Conservation (phyloP, 192 early-diverging fungal species). For the Rhizophagus sp. region DNA sequence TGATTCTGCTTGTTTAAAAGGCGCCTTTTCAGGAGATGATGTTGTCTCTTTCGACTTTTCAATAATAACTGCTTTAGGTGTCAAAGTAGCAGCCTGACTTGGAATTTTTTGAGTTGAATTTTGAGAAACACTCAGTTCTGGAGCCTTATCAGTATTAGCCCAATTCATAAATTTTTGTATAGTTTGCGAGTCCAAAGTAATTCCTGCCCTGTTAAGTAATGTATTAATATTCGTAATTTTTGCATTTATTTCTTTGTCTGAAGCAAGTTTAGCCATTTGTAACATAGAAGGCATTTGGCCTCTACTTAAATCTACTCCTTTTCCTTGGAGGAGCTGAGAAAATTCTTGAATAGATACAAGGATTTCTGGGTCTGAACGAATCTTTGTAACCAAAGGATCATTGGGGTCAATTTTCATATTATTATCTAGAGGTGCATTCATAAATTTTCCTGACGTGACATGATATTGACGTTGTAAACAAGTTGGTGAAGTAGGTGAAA, state of each 20-base stretch:
- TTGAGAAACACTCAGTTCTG: background rate
- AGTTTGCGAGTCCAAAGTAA: background rate
- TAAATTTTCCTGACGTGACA: background rate
- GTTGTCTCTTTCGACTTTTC: background rate
- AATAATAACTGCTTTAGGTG: background rate
- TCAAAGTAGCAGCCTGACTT: background rate
- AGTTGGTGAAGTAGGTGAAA: background rate
- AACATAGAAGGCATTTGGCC: constrained; percentile 16
- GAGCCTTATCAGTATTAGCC: background rate
- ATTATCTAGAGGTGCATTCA: background rate
- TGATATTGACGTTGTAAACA: background rate
- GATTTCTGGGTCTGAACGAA: background rate
- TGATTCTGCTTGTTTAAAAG: background rate
- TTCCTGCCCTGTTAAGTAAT: background rate
- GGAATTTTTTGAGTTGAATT: background rate
- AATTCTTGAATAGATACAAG: background rate
- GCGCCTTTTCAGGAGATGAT: background rate
- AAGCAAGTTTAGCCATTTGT: constrained; percentile 15
- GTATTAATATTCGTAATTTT: background rate
- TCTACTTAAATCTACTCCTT: constrained; percentile 2
- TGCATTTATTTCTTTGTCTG: background rate
- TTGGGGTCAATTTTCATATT: constrained; percentile 4
- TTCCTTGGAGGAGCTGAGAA: background rate
- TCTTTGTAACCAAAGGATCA: background rate
- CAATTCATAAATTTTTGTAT: constrained; percentile 14